Evolutionary conservation across 805 yeast species (phyloP).

Genomic region (Saccharomyces paradoxus): DNA sequence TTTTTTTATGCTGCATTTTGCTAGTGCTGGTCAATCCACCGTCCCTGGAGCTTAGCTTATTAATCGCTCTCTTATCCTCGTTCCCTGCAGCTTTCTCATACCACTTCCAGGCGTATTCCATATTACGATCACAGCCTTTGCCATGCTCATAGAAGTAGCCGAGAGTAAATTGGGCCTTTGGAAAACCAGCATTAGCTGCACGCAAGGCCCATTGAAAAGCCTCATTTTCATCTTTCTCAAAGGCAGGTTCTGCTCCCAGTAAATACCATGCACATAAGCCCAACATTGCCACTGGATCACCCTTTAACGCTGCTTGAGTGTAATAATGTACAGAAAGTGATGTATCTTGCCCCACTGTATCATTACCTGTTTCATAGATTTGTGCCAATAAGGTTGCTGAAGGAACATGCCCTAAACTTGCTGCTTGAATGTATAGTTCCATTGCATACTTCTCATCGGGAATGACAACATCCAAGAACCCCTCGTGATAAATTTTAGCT

Average conservation of each 20-base stretch:
- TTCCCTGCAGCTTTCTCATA: constrained; percentile 62
- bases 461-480: constrained; percentile 80
- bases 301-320: constrained; percentile 81
- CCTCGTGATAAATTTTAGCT: constrained; percentile 74
- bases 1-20: constrained; percentile 9
- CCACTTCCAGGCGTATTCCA: constrained; percentile 61
- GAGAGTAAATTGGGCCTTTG: constrained; percentile 79
- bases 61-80: constrained; percentile 44
- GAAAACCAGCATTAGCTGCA: constrained; percentile 66
- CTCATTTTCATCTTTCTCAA: constrained; percentile 70
- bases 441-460: constrained; percentile 78
- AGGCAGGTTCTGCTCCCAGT: constrained; percentile 79
- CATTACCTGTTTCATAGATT: constrained; percentile 69
- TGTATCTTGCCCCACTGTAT: constrained; percentile 64
- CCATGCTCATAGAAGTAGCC: constrained; percentile 84
- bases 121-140: constrained; percentile 65
- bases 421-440: constrained; percentile 79
- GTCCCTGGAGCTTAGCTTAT: constrained; percentile 22
- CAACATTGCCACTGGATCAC: constrained; percentile 84
- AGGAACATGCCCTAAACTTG: constrained; percentile 76
- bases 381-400: constrained; percentile 75
- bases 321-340: constrained; percentile 85
- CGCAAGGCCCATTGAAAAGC: constrained; percentile 92
- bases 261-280: constrained; percentile 96
- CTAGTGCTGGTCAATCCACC: not conserved